Evolutionary conservation across 1,284 basidiomycete genomes (phyloP), one percentile per base, ranked within the genome.

Genomic region (Trichosporon ovoides): DNA sequence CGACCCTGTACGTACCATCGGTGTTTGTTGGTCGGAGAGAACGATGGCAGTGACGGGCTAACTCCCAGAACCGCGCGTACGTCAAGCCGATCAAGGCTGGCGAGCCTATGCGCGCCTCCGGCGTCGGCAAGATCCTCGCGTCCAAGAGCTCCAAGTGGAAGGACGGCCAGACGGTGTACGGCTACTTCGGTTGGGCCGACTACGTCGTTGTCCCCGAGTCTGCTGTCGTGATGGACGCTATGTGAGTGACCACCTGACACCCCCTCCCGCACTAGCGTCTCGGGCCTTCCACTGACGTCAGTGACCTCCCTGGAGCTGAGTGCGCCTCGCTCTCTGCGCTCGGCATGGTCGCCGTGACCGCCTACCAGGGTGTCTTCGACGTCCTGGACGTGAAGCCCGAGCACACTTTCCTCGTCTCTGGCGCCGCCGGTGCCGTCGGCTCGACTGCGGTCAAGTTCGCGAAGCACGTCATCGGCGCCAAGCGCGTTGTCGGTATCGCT

Each of bases 401-500:
- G 31, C 70, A 78, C 50, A 70, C 66, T 0, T 67, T 80, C 31
- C 67, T 79, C 38, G 38, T 62, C 31, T 56, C 54, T 0, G 60
- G 60, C 7, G 60, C 60, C 13, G 70, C 68, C 9, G 68, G 71
- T 16, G 67, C 72, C 13, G 70, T 72, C 37, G 72, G 75, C 7
- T 67, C 65, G 22, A 60, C 66, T 34, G 61, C 67, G 9, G 58
- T 77, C 24, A 72, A 77, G 63, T 65, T 74, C 57, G 74, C 74
- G 51, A 77, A 77, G 59, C 67, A 76, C 31, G 66, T 80, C 43
- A 64, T 78, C 33, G 79, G 78, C 9, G 78, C 77, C 66, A 68
- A 70, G 58, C 74, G 75, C 38, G 80, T 82, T 53, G 71, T 82
- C 59, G 80, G 79, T 33, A 78, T 81, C 52, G 81, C 80, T 1